Percentiles rank a stretch among this genome's conserved stretches.
Conservation (phyloP, 805 yeast genomes). For the Kazachstania martiniae region DNA sequence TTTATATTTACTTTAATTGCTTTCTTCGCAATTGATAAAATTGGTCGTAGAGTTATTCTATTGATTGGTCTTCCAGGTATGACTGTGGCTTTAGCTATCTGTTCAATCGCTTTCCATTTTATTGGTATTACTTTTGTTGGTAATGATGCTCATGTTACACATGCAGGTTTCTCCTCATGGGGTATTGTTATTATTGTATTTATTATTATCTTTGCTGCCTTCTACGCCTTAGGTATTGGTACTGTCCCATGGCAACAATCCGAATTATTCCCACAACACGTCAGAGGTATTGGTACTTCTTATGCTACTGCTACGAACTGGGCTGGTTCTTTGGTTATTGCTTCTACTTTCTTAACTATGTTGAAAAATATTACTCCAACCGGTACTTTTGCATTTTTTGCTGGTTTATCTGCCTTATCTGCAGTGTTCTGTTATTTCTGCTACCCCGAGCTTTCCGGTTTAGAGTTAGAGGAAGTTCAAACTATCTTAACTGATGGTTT, state of each 20-base stretch:
- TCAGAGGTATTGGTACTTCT: constrained; percentile 86
- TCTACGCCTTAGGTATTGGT: constrained; percentile 91
- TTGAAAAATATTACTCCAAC: constrained; percentile 86
- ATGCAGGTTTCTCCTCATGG: constrained; percentile 61
- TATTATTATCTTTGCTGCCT: constrained; percentile 80
- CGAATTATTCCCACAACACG: constrained; percentile 87
- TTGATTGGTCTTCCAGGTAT: constrained; percentile 77
- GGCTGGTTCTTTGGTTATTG: constrained; percentile 87
- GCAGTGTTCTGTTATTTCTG: constrained; percentile 68
- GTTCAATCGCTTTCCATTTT: constrained; percentile 88
- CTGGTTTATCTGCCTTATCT: constrained; percentile 65
- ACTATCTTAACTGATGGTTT: constrained; percentile 73
- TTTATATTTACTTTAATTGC: constrained; percentile 81
- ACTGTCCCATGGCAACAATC: constrained; percentile 98
- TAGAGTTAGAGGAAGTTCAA: constrained; percentile 87
- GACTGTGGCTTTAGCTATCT: constrained; percentile 62
- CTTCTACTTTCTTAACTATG: constrained; percentile 91
- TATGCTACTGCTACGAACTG: constrained; percentile 89
- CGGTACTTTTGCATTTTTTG: constrained; percentile 88
- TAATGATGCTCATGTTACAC: constrained; percentile 32
- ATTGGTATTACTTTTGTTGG: constrained; percentile 51
- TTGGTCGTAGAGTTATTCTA: constrained; percentile 80
- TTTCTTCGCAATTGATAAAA: constrained; percentile 71
- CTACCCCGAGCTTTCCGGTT: constrained; percentile 85
- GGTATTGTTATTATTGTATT: constrained; percentile 77